Evolutionary conservation across 805 yeast species (phyloP), one percentile per base, ranked within the genome.

Genomic region (Metschnikowia chrysomelidarum): DNA sequence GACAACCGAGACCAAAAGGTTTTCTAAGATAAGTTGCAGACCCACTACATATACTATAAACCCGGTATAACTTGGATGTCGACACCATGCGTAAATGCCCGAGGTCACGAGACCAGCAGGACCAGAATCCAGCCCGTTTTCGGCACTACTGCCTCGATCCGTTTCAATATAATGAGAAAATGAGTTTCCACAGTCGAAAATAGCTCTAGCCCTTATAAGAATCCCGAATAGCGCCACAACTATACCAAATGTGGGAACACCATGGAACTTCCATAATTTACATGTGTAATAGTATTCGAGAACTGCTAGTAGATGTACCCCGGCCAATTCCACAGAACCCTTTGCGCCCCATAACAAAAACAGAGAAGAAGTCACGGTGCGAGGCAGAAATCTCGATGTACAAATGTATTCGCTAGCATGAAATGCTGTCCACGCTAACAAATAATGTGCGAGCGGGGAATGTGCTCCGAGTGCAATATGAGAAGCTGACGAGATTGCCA

Each of bases 21-120:
- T 65, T 8, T 46, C 43, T 21, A 65, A 36, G 9, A 47, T 41
- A 7, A 59, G 16, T 41, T 64, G 65, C 33, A 52, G 33, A 7
- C 71, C 71, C 19, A 57, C 43, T 9, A 50, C 60, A 29, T 56
- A 57, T n/a, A 53, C 31, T 42, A 59, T 55, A 39, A 63, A 65
- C 24, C 71, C 71, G 6, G 60, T 30, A 38, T 66, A 66, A 34
- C 67, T 59, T 12, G 71, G 71, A 38, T 66, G 71, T 32, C 71
- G 41, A 18, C 50, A 34, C 40, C 40, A 44, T 6, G 41, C 23
- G 38, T 60, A 66, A n/a, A 62, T 38, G 1, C 71, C 71, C 10
- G 30, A 26, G 9, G 67, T 62, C 18, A 64, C 54, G 21, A 66
- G 44, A 29, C 27, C 30, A 8, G 43, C 44, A 17, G 40, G 36